Evolutionary conservation across 2,329 filamentous ascomycete species (phyloP).

Genomic region (Cladophialophora chaetospira): DNA sequence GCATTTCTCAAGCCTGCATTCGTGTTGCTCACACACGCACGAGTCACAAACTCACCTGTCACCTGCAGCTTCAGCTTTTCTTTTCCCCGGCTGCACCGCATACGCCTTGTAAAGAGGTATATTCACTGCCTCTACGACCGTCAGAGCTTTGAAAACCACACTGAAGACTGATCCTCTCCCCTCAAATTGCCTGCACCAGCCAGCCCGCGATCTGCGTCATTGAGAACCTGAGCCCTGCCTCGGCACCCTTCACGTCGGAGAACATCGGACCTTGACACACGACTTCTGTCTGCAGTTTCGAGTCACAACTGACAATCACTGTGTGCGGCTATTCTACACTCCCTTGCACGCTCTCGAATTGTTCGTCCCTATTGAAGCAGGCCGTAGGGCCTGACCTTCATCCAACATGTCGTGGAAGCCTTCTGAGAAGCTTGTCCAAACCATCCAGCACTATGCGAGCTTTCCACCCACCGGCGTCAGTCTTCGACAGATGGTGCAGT

Average conservation of each 20-base stretch:
- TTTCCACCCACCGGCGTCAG: constrained; percentile 97
- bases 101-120: not conserved
- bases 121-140: not conserved
- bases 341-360: constrained; percentile 24
- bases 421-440: constrained; percentile 88
- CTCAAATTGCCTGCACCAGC: not conserved
- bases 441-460: constrained; percentile 93
- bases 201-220: not conserved
- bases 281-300: constrained; percentile 14
- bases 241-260: constrained; percentile 25
- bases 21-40: constrained; percentile 8
- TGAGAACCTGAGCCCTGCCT: constrained; percentile 18
- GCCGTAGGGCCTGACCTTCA: constrained; percentile 34
- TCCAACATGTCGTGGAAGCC: constrained; percentile 86
- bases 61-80: constrained; percentile 7
- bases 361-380: constrained; percentile 29
- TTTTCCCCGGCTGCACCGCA: not conserved
- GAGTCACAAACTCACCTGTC: constrained; percentile 14
- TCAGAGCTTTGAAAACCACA: not conserved
- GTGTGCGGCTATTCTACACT: constrained; percentile 5
- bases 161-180: not conserved
- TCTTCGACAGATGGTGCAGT: constrained; percentile 98
- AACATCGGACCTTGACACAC: constrained; percentile 27
- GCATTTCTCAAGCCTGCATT: too few species aligned
- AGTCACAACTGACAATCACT: constrained; percentile 12